These are phyloP conservation scores for Alternaria ethzedia DNA, from an alignment of 2,329 filamentous ascomycete genomes.

Conservation along the genomic window DNA sequence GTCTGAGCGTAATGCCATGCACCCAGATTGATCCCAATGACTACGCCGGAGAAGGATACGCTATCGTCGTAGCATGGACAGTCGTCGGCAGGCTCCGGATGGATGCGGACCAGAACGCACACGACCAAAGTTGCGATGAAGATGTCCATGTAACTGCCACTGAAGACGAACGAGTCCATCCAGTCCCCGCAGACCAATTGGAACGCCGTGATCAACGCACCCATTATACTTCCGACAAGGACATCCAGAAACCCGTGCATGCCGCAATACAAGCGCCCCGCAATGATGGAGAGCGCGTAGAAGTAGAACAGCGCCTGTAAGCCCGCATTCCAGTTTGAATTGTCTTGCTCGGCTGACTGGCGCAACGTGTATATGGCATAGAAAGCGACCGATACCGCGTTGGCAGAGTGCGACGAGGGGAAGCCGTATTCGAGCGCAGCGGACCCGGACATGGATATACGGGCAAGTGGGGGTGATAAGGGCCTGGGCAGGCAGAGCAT, in stretches of 20 bases:
- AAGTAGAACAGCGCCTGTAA: conserved; percentile 77
- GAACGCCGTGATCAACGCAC: conserved; percentile 66
- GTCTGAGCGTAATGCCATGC: conserved; percentile 80
- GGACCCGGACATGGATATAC: conserved; percentile 97
- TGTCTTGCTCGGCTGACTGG: conserved; percentile 67
- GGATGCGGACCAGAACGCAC: conserved; percentile 80
- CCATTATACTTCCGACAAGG: conserved; percentile 77
- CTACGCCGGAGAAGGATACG: conserved; percentile 87
- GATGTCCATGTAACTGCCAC: conserved; percentile 64
- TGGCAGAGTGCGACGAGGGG: conserved; percentile 95
- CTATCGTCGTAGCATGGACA: conserved; percentile 98
- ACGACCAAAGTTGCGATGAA: conserved; percentile 69
- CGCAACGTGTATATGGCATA: conserved; percentile 78
- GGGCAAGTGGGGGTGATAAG: conserved; percentile 85
- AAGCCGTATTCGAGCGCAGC: conserved; percentile 96
- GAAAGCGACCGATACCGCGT: conserved; percentile 91
- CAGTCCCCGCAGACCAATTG: conserved; percentile 62
- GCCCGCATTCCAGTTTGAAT: conserved; percentile 63
- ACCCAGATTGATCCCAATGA: conserved; percentile 82
- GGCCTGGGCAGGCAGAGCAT: conserved; percentile 90
- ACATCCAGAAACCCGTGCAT: conserved; percentile 99
- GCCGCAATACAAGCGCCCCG: conserved; percentile 93
- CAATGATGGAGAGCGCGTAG: conserved; percentile 86
- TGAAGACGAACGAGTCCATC: conserved; percentile 73
- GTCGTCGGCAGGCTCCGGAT: conserved; percentile 94